These are phyloP conservation scores for Pseudocohnilembus persalinus DNA, from an alignment of 169 alveolate genomes.

Conservation along the genomic window DNA sequence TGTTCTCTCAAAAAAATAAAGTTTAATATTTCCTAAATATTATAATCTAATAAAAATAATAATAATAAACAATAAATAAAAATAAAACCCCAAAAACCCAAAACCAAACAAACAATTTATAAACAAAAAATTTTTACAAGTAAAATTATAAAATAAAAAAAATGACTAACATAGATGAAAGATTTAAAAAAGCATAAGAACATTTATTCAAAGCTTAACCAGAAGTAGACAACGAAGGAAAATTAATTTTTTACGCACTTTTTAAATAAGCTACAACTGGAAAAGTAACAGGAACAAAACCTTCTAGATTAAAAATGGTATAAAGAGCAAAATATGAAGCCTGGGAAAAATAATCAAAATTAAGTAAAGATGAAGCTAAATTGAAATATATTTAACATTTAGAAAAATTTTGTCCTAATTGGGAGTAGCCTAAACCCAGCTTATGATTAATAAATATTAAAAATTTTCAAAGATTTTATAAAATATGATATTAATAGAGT, in stretches of 20 bases:
- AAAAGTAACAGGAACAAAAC: constrained; percentile 50
- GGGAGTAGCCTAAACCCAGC: constrained; percentile 27
- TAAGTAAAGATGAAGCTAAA: constrained; percentile 48
- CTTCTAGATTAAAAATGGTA: constrained; percentile 54
- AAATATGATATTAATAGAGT: no score
- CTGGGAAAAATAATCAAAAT: constrained; percentile 51
- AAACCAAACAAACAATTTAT: no score
- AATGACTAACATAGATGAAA: neutral
- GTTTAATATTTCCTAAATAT: no score
- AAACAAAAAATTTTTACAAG: neutral
- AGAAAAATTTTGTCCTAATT: constrained; percentile 32
- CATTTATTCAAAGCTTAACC: constrained; percentile 4
- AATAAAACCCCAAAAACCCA: neutral
- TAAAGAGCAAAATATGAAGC: constrained; percentile 67
- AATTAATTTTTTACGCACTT: constrained; percentile 48
- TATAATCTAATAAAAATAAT: no score
- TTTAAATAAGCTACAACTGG: constrained; percentile 45
- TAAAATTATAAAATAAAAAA: no score
- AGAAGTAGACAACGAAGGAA: constrained; percentile 36
- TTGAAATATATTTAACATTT: constrained; percentile 41
- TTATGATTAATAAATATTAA: no score
- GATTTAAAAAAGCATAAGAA: neutral
- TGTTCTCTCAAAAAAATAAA: neutral
- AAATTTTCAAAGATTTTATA: no score
- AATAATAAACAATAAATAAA: no score